Evolutionary conservation across 768 basidiomycete species (phyloP), one percentile per base, ranked within the genome.

Genomic region (Dacryopinax spathularia): DNA sequence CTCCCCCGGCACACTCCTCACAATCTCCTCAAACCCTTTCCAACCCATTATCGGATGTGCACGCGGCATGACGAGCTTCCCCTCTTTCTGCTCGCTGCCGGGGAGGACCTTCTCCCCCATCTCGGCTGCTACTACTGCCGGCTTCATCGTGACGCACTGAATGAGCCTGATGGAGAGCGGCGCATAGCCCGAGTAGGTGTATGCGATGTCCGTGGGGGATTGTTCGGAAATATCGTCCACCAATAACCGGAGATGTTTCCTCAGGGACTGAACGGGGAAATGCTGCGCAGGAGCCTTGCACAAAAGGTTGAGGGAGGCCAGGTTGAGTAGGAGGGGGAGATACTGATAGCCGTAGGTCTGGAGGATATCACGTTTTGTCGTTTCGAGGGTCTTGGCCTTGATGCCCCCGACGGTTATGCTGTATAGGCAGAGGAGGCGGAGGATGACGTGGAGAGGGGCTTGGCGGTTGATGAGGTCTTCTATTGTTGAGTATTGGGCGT

Each of bases 151-250:
- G 44, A 91, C 79, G 72, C 93, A 93, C 75, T 98, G 96, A 1
- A 98, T 87, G 7, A 98, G 81, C 34, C 96, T 84, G 27, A 97
- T 75, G 72, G 87, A 90, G 67, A 98, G 84, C 15, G 96, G 96
- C 0, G 96, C 95, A 73, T 92, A 98, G 20, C 95, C 96, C 0
- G 93, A 96, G 76, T 96, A 99, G 34, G 91, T 89, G 72, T 89
- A 98, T 65, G 89, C 87, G 73, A 97, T 90, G 73, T 99, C 96
- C 71, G 91, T 91, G 71, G 96, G 92, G 27, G 69, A 33, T 13
- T 70, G 63, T 66, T 80, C 79, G 60, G 77, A 74, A 65, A 93
- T 91, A 67, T 98, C 95, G 70, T 79, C 78, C n/a, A 96, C 91
- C 16, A 98, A 79, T n/a, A 98, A 82, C 31, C 92, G 85, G 6